Base-by-base conservation (phyloP, 768 basidiomycete species). In the Lyophyllum atratum region DNA sequence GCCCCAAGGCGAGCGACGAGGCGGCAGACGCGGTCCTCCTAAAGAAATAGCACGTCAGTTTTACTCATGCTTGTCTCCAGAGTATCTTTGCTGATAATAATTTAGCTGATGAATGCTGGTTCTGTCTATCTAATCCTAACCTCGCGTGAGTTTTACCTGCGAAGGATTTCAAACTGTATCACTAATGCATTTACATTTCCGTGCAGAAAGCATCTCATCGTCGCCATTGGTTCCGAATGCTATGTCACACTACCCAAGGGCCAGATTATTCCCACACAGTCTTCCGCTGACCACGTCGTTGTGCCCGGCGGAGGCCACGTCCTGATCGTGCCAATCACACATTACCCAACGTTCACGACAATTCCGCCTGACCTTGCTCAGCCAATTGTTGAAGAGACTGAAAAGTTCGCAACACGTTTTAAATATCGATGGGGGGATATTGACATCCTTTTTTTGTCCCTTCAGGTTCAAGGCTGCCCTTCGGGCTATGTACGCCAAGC, bases 181-280 rank as follows among this genome's bases (percentile, higher is more conserved):
- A n/a, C 46, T 64, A 45, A 67, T 52, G 24, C 22, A 40, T 21
- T 50, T 60, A 26, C 60, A 39, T 29, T 34, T n/a, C n/a, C n/a
- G n/a, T 26, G 26, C 54, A 95, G 93, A 56, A 99, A 98, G 75
- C 93, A 98, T 66, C 85, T 98, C 60, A 95, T 99, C 60, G 92
- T 95, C 29, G 87, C 92, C 0, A 97, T 99, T 66, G 97, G 95
- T 14, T 71, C 80, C 6, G 97, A 99, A 72, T 93, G 92, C 67
- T 99, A 99, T 75, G 74, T 98, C 48, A 95, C 97, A 0, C 75
- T 98, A n/a, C 92, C 97, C 0, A 98, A 97, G 70, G 97, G 97
- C 2, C 94, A 96, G 70, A 87, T 98, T 42, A 82, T 93, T 43
- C 91, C 92, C 17, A 95, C 94, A 6, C 86, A 87, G 44, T 80